Evolutionary conservation across 192 early-diverging fungal species (phyloP).

Genomic region (Ambispora gerdemannii): DNA sequence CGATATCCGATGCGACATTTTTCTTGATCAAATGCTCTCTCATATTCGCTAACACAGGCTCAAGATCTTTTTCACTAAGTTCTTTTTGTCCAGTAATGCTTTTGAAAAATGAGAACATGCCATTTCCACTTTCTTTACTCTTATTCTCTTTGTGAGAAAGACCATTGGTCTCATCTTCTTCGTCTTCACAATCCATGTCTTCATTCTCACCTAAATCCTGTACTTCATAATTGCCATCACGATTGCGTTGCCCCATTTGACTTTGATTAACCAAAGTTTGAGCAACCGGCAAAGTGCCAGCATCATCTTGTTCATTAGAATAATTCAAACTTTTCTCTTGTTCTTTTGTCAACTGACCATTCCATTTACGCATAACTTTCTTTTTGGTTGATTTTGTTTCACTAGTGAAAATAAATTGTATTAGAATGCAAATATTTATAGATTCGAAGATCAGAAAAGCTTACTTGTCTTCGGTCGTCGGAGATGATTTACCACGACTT

Average conservation of each 20-base stretch:
- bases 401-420: not conserved
- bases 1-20: conserved; percentile 90
- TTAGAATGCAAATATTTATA: conserved; percentile 6
- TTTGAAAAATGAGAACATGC: conserved; percentile 70
- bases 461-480: conserved; percentile 25
- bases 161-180: conserved; percentile 37
- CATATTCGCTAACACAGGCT: conserved; percentile 83
- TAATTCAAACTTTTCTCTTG: conserved; percentile 56
- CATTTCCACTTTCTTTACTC: conserved; percentile 32
- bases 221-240: conserved; percentile 75
- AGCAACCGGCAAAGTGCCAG: not conserved
- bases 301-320: conserved; percentile 34
- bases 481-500: conserved; percentile 31
- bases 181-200: conserved; percentile 49
- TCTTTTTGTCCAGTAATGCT: conserved; percentile 67
- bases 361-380: conserved; percentile 75
- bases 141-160: conserved; percentile 30
- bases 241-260: conserved; percentile 57
- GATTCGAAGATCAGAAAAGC: conserved; percentile 20
- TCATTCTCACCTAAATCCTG: conserved; percentile 66
- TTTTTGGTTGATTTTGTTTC: conserved; percentile 46
- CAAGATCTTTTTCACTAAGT: conserved; percentile 68
- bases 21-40: conserved; percentile 88
- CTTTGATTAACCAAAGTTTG: conserved; percentile 50
- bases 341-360: conserved; percentile 59